A percentile compares a stretch with the other conserved stretches of the same genome.
These are phyloP conservation scores for Candida silvicultrix DNA, from an alignment of 805 yeast genomes.

Conservation along the genomic window DNA sequence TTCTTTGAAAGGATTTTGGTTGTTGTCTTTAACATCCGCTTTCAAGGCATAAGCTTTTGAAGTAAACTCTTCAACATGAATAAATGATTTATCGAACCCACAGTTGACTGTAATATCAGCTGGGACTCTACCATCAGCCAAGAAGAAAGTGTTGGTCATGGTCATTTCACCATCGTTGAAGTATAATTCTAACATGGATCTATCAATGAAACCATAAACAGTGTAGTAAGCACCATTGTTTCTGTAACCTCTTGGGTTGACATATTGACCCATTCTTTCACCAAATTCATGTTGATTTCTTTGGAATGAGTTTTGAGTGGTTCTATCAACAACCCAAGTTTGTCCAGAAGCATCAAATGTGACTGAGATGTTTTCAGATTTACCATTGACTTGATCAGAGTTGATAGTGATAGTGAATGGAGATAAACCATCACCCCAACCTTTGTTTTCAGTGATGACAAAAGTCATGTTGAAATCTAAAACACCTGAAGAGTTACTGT, in stretches of 20 bases:
- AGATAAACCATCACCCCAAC: slow-evolving; percentile 2
- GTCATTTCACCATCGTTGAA: slow-evolving; percentile 25
- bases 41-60: background rate
- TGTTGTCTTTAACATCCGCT: background rate
- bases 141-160: slow-evolving; percentile 26
- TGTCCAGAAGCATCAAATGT: slow-evolving; percentile 22
- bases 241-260: slow-evolving; percentile 19
- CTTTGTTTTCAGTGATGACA: slow-evolving; percentile 9
- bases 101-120: slow-evolving; percentile 9
- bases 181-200: slow-evolving; percentile 24
- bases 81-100: slow-evolving; percentile 6
- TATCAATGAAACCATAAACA: slow-evolving; percentile 25
- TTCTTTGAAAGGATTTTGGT: background rate
- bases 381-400: slow-evolving; percentile 8
- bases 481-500: slow-evolving; percentile 14
- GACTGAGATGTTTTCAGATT: slow-evolving; percentile 17
- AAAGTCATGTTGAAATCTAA: slow-evolving; percentile 21
- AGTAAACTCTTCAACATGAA: background rate
- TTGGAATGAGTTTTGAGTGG: slow-evolving; percentile 16
- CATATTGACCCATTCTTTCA: slow-evolving; percentile 20
- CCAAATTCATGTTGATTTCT: slow-evolving; percentile 21
- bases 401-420: slow-evolving; percentile 14
- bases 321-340: slow-evolving; percentile 23
- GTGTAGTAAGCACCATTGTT: slow-evolving; percentile 12
- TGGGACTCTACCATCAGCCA: slow-evolving; percentile 14